These are phyloP conservation scores for Aphanomyces euteiches DNA, from an alignment of 352 stramenopile genomes.

Conservation along the genomic window DNA sequence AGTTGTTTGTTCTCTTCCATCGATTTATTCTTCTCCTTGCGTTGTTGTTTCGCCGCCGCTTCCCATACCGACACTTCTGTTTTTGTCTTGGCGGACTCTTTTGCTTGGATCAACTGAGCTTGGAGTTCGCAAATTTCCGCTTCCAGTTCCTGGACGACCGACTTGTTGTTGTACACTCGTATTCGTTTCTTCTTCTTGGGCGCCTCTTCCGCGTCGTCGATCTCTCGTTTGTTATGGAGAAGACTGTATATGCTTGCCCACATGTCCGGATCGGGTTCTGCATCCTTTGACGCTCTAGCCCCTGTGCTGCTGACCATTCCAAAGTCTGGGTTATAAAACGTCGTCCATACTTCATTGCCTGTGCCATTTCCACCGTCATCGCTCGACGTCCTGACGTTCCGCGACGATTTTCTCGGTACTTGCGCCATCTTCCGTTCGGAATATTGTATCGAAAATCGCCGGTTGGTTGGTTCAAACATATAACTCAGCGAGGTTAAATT, in stretches of 20 bases:
- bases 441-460: too few species aligned
- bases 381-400: too few species aligned
- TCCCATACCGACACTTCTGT: not conserved
- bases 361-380: too few species aligned
- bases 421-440: too few species aligned
- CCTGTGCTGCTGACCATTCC: too few species aligned
- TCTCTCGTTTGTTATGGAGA: not conserved
- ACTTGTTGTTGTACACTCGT: not conserved
- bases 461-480: too few species aligned
- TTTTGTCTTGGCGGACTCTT: not conserved
- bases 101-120: not conserved
- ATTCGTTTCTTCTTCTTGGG: conserved; percentile 2
- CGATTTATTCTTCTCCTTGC: not conserved
- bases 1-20: conserved; percentile 23
- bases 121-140: not conserved
- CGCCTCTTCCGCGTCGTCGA: not conserved
- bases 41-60: not conserved
- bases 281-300: too few species aligned
- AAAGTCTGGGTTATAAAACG: too few species aligned
- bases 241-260: conserved; percentile 1
- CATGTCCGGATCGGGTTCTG: not conserved
- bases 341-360: too few species aligned
- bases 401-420: too few species aligned
- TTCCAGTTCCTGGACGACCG: not conserved
- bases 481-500: too few species aligned